phyloP scores from a whole-genome alignment of 2,329 filamentous ascomycete species.

The Trichoderma afroharzianum region DNA sequence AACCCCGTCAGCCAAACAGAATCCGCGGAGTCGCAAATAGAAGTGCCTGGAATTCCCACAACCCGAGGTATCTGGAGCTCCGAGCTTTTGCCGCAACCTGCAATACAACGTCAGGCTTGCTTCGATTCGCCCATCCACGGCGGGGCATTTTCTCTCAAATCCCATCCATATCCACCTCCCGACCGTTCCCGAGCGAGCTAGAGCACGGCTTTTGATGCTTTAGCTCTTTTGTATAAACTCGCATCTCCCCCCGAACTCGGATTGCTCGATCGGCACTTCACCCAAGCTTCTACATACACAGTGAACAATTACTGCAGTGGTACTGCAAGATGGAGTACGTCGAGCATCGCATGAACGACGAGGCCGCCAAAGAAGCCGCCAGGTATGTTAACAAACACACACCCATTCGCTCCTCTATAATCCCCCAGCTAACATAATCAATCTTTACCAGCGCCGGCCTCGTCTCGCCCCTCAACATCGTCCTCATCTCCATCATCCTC shows the following conservation, averaged over 20 bases:
- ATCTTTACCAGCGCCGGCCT: constrained; percentile 39
- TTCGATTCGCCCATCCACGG: neutral
- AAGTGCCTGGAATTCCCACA: neutral
- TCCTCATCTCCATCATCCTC: constrained; percentile 53
- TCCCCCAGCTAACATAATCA: neutral
- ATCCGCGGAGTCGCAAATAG: neutral
- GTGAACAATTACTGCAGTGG: neutral
- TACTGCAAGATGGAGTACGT: constrained; percentile 51
- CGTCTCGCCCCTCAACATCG: constrained; percentile 59
- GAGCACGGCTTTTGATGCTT: neutral
- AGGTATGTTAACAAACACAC: constrained; percentile 28
- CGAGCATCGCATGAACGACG: constrained; percentile 52
- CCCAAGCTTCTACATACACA: neutral
- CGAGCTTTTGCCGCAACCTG: neutral
- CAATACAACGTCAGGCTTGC: neutral
- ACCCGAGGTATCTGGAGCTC: neutral
- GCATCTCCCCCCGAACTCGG: neutral
- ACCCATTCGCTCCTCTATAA: neutral
- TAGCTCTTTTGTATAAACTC: neutral
- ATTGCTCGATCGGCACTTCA: neutral
- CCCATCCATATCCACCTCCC: neutral
- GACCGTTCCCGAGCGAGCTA: neutral
- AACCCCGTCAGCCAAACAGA: neutral
- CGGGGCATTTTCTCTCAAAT: neutral
- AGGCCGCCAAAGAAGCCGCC: constrained; percentile 44